Percentiles rank a stretch among this genome's conserved stretches.
These are phyloP conservation scores for Fraxinus angustifolia DNA, from an alignment of 305 asterid genomes.

Conservation along the genomic window DNA sequence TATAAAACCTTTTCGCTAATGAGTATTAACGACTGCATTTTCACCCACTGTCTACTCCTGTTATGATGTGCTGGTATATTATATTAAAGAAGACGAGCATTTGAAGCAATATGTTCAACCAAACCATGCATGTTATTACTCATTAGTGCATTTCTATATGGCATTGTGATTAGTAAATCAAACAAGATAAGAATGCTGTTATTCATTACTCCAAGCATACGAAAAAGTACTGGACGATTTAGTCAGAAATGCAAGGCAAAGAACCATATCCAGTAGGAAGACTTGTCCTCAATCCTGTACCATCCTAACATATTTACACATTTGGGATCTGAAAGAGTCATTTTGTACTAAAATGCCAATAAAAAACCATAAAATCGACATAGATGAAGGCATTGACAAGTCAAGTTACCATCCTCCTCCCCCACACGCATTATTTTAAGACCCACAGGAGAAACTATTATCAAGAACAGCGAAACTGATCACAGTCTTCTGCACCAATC, in stretches of 20 bases:
- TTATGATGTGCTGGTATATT: background rate
- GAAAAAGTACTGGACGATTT: background rate
- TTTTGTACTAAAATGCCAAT: background rate
- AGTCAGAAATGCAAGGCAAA: background rate
- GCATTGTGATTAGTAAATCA: background rate
- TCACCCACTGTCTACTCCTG: background rate
- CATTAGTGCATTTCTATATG: background rate
- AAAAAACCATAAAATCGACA: background rate
- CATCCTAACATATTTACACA: background rate
- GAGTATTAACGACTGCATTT: background rate
- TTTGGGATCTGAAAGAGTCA: background rate
- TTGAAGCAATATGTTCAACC: background rate
- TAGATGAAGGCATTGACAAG: background rate
- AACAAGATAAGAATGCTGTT: background rate
- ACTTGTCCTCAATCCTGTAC: background rate
- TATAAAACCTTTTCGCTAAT: background rate
- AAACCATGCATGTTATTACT: background rate
- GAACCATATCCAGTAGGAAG: background rate
- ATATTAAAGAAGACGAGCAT: background rate
- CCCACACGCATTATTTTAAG: background rate
- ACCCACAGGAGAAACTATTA: background rate
- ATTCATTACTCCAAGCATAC: background rate
- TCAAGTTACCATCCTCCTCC: background rate
- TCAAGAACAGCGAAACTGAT: conserved; percentile 31
- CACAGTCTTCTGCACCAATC: conserved; percentile 45